Percentiles rank a stretch among this genome's conserved stretches.
Conservation (phyloP, 192 early-diverging fungal species). For the Entomortierella lignicola region DNA sequence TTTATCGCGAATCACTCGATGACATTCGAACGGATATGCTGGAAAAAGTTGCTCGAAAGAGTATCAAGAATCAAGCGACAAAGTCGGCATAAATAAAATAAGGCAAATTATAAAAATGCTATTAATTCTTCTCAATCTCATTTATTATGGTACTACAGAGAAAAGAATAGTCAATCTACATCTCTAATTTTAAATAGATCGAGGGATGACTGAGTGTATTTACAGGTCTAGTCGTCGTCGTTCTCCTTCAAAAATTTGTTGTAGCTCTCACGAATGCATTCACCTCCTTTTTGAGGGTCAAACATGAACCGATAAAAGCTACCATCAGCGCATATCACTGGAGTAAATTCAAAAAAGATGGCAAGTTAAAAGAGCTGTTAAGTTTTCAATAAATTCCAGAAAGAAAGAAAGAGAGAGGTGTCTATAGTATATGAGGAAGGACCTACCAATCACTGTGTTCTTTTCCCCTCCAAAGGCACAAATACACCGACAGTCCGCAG, state of each 20-base stretch:
- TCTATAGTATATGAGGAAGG: not conserved
- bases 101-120: not conserved
- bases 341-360: not conserved
- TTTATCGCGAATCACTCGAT: slow-evolving; percentile 20
- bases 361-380: not conserved
- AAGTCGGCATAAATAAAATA: not conserved
- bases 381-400: not conserved
- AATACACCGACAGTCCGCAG: slow-evolving; percentile 82
- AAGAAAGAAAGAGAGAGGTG: not conserved
- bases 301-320: slow-evolving; percentile 88
- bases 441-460: slow-evolving; percentile 76
- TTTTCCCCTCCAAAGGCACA: slow-evolving; percentile 84
- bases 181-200: no score
- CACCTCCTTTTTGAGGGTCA: slow-evolving; percentile 79
- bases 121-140: not conserved
- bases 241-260: slow-evolving; percentile 49
- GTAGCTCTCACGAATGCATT: slow-evolving; percentile 64
- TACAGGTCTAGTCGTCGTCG: slow-evolving; percentile 32
- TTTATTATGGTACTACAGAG: no score
- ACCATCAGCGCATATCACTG: slow-evolving; percentile 89
- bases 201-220: no score
- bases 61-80: not conserved
- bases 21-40: slow-evolving; percentile 22
- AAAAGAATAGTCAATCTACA: no score
- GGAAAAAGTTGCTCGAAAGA: slow-evolving; percentile 2